A percentile compares a stretch with the other conserved stretches of the same genome.
phyloP scores from a whole-genome alignment of 441 rosid genomes.

The Pelargonium myrrhifolium region DNA sequence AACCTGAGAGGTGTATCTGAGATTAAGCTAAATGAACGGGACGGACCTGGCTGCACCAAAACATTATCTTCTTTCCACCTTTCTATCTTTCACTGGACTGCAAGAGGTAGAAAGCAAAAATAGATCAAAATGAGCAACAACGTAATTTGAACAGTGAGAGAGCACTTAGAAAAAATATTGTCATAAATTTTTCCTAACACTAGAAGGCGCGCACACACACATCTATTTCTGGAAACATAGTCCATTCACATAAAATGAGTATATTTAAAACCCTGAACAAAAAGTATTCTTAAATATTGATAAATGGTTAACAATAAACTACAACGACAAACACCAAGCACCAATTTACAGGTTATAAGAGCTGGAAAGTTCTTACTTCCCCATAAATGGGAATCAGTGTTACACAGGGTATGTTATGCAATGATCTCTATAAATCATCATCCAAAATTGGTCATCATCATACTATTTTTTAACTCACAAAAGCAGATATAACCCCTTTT shows the following conservation, averaged over 20 bases:
- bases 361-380: neutral
- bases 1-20: constrained; percentile 35
- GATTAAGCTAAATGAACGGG: constrained; percentile 17
- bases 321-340: neutral
- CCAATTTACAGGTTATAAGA: neutral
- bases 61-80: constrained; percentile 22
- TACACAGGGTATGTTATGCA: neutral
- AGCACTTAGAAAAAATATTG: constrained; percentile 1
- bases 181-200: constrained; percentile 5
- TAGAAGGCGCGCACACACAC: too few relatives aligned
- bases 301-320: neutral
- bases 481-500: neutral
- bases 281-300: neutral
- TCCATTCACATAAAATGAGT: neutral
- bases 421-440: neutral
- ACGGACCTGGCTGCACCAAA: constrained; percentile 20
- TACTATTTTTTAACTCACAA: too few relatives aligned
- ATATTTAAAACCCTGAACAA: neutral
- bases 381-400: neutral
- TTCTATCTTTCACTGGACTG: constrained; percentile 28
- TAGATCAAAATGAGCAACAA: constrained; percentile 16
- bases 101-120: constrained; percentile 18
- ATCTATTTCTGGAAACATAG: neutral
- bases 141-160: neutral
- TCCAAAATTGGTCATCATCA: neutral